phyloP scores from a whole-genome alignment of 2,329 filamentous ascomycete genomes.

The Cercospora sp. region DNA sequence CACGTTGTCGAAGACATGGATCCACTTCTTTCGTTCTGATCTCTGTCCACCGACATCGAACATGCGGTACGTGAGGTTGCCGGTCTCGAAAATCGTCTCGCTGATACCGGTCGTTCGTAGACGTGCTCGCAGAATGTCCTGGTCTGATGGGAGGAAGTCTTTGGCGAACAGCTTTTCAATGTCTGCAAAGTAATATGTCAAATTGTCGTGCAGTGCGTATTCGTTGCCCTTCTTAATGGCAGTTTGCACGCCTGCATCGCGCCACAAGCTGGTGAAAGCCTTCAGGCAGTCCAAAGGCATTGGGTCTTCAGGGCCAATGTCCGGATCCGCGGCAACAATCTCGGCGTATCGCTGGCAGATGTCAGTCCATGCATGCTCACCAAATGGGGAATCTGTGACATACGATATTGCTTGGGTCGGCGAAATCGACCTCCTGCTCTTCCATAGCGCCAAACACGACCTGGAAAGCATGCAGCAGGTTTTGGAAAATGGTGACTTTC shows the following conservation, averaged over 20 bases:
- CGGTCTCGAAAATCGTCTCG: slow-evolving; percentile 89
- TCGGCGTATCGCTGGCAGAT: slow-evolving; percentile 69
- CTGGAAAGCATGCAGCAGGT: slow-evolving; percentile 88
- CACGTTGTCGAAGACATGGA: slow-evolving; percentile 93
- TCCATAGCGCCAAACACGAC: slow-evolving; percentile 89
- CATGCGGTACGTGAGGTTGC: slow-evolving; percentile 92
- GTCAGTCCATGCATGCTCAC: slow-evolving; percentile 56
- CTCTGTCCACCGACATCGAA: slow-evolving; percentile 91
- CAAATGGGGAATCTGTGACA: slow-evolving; percentile 56
- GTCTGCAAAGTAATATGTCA: slow-evolving; percentile 83
- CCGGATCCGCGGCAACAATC: slow-evolving; percentile 73
- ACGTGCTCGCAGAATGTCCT: slow-evolving; percentile 85
- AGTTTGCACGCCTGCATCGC: slow-evolving; percentile 75
- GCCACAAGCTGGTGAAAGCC: slow-evolving; percentile 83
- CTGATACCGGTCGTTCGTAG: slow-evolving; percentile 93
- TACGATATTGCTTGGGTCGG: slow-evolving; percentile 77
- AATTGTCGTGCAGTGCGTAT: slow-evolving; percentile 92
- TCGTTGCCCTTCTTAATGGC: slow-evolving; percentile 95
- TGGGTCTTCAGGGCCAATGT: slow-evolving; percentile 77
- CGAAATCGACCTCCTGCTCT: slow-evolving; percentile 76
- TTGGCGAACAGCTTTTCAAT: slow-evolving; percentile 63
- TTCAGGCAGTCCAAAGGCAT: slow-evolving; percentile 76
- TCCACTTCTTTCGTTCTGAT: slow-evolving; percentile 96
- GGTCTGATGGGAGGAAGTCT: slow-evolving; percentile 85
- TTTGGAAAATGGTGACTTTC: slow-evolving; percentile 93